These are phyloP conservation scores for Turritis glabra DNA, from an alignment of 345 rosid genomes.

Conservation along the genomic window DNA sequence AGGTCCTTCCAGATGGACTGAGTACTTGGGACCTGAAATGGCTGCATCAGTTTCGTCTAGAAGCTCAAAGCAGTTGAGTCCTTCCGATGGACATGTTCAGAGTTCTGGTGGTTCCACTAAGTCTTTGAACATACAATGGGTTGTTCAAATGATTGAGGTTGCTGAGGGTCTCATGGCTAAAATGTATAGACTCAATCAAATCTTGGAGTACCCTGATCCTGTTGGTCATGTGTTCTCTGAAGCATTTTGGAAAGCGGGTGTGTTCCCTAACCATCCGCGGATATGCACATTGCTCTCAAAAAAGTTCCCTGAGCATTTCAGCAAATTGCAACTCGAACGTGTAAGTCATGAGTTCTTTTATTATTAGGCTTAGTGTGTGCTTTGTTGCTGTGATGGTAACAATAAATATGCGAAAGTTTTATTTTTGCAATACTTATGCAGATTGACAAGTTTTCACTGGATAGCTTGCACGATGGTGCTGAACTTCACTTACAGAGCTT, in stretches of 20 bases:
- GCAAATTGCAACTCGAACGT: conserved; percentile 93
- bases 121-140: conserved; percentile 95
- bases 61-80: conserved; percentile 55
- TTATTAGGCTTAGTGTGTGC: not conserved
- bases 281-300: conserved; percentile 85
- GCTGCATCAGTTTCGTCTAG: conserved; percentile 53
- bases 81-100: conserved; percentile 65
- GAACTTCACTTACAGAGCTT: conserved; percentile 90
- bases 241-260: conserved; percentile 91
- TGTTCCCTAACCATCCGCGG: conserved; percentile 85
- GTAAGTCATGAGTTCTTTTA: conserved; percentile 49
- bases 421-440: conserved; percentile 34
- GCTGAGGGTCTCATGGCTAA: conserved; percentile 98
- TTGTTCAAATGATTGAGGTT: conserved; percentile 83
- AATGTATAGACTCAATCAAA: conserved; percentile 91
- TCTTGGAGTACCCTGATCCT: conserved; percentile 91
- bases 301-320: conserved; percentile 94
- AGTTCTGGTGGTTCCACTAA: conserved; percentile 63
- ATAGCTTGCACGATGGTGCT: conserved; percentile 80
- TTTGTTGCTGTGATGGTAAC: too few relatives aligned
- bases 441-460: conserved; percentile 92
- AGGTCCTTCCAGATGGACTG: conserved; percentile 93
- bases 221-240: conserved; percentile 71
- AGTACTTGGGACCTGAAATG: conserved; percentile 83
- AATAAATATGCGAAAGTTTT: not conserved